Evolutionary conservation across 1,139 yeast species (phyloP).

Genomic region (Magnusiomyces ingens): DNA sequence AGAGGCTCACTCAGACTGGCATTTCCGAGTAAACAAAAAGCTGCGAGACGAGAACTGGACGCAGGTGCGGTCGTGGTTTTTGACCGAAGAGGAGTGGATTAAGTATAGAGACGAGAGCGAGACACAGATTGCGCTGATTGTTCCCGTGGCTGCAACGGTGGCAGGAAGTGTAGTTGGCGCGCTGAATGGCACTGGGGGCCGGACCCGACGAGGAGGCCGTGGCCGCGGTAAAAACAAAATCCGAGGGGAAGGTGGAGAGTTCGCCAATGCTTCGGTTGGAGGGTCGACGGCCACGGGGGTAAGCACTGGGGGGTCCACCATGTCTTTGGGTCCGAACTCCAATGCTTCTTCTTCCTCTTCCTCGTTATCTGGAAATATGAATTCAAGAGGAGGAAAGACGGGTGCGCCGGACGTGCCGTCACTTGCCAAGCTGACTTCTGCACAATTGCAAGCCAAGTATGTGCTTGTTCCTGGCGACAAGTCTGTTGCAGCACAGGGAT

Average conservation of each 20-base stretch:
- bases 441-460: constrained; percentile 26
- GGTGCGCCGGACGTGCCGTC: constrained; percentile 9
- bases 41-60: constrained; percentile 45
- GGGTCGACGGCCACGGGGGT: too few species aligned
- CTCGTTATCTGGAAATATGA: too few species aligned
- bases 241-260: too few species aligned
- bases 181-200: too few species aligned
- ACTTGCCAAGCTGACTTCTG: constrained; percentile 14
- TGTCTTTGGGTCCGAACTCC: too few species aligned
- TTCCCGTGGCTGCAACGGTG: too few species aligned
- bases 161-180: too few species aligned
- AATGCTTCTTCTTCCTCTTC: too few species aligned
- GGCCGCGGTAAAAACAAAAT: too few species aligned
- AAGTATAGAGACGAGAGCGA: constrained; percentile 53
- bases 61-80: constrained; percentile 78
- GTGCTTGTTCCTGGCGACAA: constrained; percentile 61
- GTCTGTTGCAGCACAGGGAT: constrained; percentile 59
- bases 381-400: constrained; percentile 8
- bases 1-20: constrained; percentile 84
- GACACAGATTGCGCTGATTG: neutral
- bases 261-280: too few species aligned
- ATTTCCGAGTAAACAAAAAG: constrained; percentile 82
- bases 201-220: too few species aligned
- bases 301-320: too few species aligned
- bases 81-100: constrained; percentile 69